phyloP scores from a whole-genome alignment of 108 stramenopile species.

The Cyclotella choctawhatcheeana region DNA sequence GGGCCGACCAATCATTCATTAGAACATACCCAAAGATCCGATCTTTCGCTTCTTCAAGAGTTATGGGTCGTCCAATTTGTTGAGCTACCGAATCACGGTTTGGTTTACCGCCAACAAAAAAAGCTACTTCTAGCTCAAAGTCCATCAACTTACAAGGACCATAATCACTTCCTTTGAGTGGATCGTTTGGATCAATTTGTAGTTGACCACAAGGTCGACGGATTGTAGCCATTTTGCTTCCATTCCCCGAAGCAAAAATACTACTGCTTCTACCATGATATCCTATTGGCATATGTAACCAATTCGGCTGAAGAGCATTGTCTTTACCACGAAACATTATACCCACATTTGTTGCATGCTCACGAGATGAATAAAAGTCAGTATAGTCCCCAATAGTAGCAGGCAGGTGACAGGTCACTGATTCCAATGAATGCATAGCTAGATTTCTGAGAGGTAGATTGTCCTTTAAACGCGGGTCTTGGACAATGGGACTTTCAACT shows the following conservation, averaged over 20 bases:
- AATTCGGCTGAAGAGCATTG: constrained; percentile 92
- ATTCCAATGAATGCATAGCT: constrained; percentile 50
- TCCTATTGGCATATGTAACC: constrained; percentile 93
- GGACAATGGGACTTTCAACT: constrained; percentile 21
- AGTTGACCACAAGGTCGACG: constrained; percentile 89
- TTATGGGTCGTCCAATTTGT: constrained; percentile 58
- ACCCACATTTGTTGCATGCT: constrained; percentile 94
- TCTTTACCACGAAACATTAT: constrained; percentile 94
- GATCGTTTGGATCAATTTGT: constrained; percentile 75
- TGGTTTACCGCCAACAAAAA: constrained; percentile 84
- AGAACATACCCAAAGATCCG: constrained; percentile 92
- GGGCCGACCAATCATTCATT: constrained; percentile 95
- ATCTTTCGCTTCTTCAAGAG: constrained; percentile 77
- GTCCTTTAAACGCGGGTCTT: constrained; percentile 31
- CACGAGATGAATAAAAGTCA: constrained; percentile 91
- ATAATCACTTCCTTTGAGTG: constrained; percentile 72
- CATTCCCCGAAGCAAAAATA: constrained; percentile 44
- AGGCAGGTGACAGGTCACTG: constrained; percentile 76
- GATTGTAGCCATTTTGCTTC: constrained; percentile 37
- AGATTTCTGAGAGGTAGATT: constrained; percentile 45
- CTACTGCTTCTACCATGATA: constrained; percentile 91
- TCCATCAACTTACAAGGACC: constrained; percentile 84
- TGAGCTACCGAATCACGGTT: constrained; percentile 32
- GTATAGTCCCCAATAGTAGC: constrained; percentile 90
- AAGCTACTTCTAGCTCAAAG: constrained; percentile 93